Percentiles rank a stretch among this genome's conserved stretches.
Conservation (phyloP, 495 filamentous ascomycete species). For the Aspergillus carlsbadensis region DNA sequence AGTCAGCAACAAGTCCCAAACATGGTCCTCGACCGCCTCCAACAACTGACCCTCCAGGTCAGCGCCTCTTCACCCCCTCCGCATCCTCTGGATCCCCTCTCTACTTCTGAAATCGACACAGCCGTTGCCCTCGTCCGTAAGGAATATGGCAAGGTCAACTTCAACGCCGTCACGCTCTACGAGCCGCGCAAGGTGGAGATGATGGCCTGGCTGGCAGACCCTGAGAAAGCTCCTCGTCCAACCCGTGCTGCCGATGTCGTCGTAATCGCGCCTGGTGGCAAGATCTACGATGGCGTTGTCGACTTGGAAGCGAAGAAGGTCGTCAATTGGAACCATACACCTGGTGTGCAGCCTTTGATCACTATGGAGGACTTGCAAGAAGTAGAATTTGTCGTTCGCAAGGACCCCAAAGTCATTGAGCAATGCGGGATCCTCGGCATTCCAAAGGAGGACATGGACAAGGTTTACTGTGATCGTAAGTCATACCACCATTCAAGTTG, state of each 20-base stretch:
- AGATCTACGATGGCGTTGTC: constrained; percentile 83
- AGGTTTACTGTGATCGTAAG: constrained; percentile 87
- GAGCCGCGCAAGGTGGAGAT: constrained; percentile 89
- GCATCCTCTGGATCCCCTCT: constrained; percentile 86
- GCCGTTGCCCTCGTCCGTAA: constrained; percentile 68
- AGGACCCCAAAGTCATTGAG: constrained; percentile 87
- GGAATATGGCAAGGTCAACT: constrained; percentile 69
- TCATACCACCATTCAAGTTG: constrained; percentile 15
- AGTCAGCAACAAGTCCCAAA: neutral
- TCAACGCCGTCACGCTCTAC: constrained; percentile 86
- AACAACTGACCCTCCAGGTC: constrained; percentile 66
- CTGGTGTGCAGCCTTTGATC: constrained; percentile 86
- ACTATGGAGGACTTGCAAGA: constrained; percentile 92
- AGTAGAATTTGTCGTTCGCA: constrained; percentile 78
- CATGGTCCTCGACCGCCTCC: constrained; percentile 69
- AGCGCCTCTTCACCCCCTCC: constrained; percentile 53
- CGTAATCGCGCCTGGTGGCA: constrained; percentile 75
- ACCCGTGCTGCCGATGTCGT: constrained; percentile 79
- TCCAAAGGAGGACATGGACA: constrained; percentile 80
- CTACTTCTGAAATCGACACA: constrained; percentile 71
- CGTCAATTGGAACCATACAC: constrained; percentile 70
- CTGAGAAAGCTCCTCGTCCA: constrained; percentile 61
- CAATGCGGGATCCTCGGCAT: constrained; percentile 90
- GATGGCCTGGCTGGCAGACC: constrained; percentile 73
- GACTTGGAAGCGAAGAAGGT: constrained; percentile 72